A percentile compares a stretch with the other conserved stretches of the same genome.
Conservation (phyloP, 164 flowering plant species). For the Nymphaea colorata region DNA sequence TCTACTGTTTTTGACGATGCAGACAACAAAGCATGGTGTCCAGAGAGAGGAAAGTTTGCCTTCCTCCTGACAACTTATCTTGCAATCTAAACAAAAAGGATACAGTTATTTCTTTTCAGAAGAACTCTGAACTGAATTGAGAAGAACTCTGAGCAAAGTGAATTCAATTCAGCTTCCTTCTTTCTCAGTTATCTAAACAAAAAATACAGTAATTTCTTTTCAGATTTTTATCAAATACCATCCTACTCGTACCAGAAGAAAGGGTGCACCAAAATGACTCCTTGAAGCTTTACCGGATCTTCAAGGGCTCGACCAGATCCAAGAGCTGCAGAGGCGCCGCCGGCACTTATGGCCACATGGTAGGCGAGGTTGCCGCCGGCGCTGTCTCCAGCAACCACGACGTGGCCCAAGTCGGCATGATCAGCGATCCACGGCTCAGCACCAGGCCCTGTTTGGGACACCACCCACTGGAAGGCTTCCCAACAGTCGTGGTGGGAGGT, state of each 20-base stretch:
- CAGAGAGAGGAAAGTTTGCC: too few relatives aligned
- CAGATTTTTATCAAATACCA: too few relatives aligned
- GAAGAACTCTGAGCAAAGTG: too few relatives aligned
- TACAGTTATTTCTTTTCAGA: too few relatives aligned
- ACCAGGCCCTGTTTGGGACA: neutral
- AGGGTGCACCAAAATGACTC: neutral
- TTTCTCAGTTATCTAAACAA: too few relatives aligned
- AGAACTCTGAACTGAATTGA: too few relatives aligned
- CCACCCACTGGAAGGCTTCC: constrained; percentile 13
- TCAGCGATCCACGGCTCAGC: constrained; percentile 8
- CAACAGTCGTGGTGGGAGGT: constrained; percentile 12
- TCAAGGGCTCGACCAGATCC: neutral
- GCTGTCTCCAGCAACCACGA: constrained; percentile 10
- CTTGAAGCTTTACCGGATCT: neutral
- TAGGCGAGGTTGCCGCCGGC: constrained; percentile 41
- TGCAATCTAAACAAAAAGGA: too few relatives aligned
- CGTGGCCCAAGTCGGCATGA: constrained; percentile 2
- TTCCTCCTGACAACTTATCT: too few relatives aligned
- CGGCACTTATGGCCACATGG: constrained; percentile 16
- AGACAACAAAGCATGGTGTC: too few relatives aligned
- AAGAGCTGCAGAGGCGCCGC: neutral
- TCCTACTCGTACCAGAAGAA: neutral
- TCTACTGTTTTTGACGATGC: too few relatives aligned
- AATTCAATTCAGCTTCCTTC: too few relatives aligned
- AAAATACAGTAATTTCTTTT: too few relatives aligned